Evolutionary conservation across 768 basidiomycete species (phyloP).

Genomic region (Lactarius deliciosus): DNA sequence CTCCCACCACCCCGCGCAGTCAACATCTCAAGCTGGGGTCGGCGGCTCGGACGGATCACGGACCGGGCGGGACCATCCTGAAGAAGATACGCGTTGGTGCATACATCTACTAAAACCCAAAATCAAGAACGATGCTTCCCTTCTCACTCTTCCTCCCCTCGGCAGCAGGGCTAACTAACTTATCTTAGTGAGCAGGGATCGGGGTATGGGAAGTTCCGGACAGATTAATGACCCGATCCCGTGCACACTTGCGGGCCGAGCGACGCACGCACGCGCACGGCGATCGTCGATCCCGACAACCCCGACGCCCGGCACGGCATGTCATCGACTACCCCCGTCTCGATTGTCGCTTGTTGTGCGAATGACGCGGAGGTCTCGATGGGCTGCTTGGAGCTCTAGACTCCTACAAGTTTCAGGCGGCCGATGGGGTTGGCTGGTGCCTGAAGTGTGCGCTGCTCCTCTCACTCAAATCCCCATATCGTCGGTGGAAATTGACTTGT

Average conservation of each 20-base stretch:
- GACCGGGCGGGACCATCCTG: conserved; percentile 87
- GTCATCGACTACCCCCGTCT: conserved; percentile 57
- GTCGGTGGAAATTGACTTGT: not conserved
- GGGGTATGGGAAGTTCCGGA: conserved; percentile 81
- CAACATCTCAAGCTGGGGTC: conserved; percentile 91
- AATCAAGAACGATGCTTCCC: conserved; percentile 57
- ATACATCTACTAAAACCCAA: conserved; percentile 83
- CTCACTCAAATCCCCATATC: no score
- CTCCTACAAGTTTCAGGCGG: conserved; percentile 81
- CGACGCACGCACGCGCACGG: conserved; percentile 47
- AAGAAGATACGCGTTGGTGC: conserved; percentile 91
- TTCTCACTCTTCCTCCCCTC: not conserved
- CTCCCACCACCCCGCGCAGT: conserved; percentile 91
- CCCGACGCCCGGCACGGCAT: conserved; percentile 80
- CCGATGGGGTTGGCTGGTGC: conserved; percentile 75
- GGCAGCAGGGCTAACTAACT: no score
- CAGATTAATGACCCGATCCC: conserved; percentile 84
- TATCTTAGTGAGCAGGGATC: no score
- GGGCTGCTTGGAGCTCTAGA: conserved; percentile 58
- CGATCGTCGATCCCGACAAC: conserved; percentile 84
- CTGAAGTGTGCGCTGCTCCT: conserved; percentile 60
- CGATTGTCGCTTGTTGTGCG: conserved; percentile 74
- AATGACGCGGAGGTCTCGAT: conserved; percentile 43
- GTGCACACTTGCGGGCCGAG: conserved; percentile 49
- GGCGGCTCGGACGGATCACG: conserved; percentile 80